phyloP scores from a whole-genome alignment of 2,329 filamentous ascomycete genomes.

The Epichloe festucae region DNA sequence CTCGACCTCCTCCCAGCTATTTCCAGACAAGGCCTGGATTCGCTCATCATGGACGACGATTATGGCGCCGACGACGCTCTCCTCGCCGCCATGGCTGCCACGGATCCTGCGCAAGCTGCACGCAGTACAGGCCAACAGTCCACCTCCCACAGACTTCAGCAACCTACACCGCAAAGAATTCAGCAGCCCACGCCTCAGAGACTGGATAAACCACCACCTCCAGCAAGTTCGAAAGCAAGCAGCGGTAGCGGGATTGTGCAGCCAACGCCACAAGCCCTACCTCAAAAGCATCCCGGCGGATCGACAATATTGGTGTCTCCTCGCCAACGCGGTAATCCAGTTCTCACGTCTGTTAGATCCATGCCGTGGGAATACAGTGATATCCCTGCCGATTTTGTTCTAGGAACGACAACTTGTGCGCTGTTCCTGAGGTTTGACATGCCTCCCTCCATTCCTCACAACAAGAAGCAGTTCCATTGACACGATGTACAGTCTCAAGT shows the following conservation, averaged over 20 bases:
- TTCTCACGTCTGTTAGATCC: slow-evolving; percentile 68
- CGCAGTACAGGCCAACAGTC: slow-evolving; percentile 23
- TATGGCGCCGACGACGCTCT: slow-evolving; percentile 46
- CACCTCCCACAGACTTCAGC: slow-evolving; percentile 25
- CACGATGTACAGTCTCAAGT: slow-evolving; percentile 54
- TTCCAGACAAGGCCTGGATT: too few species aligned
- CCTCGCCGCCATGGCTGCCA: slow-evolving; percentile 40
- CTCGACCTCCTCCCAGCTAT: not conserved
- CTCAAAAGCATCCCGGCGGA: slow-evolving; percentile 49
- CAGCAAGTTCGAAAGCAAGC: slow-evolving; percentile 17
- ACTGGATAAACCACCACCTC: slow-evolving; percentile 36
- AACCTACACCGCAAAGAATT: slow-evolving; percentile 29
- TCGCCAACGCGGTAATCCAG: slow-evolving; percentile 88
- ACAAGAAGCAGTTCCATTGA: not conserved
- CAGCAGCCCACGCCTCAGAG: slow-evolving; percentile 41
- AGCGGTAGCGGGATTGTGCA: slow-evolving; percentile 54
- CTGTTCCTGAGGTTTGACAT: slow-evolving; percentile 58
- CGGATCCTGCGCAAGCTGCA: slow-evolving; percentile 21
- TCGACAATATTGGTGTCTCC: slow-evolving; percentile 82
- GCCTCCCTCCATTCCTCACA: not conserved
- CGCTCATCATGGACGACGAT: slow-evolving; percentile 34
- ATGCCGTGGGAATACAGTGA: slow-evolving; percentile 95
- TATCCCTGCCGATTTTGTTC: slow-evolving; percentile 85
- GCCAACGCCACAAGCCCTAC: slow-evolving; percentile 76
- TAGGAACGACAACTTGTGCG: slow-evolving; percentile 78